These are phyloP conservation scores for Balakata baccata DNA, from an alignment of 345 rosid species.

Conservation along the genomic window DNA sequence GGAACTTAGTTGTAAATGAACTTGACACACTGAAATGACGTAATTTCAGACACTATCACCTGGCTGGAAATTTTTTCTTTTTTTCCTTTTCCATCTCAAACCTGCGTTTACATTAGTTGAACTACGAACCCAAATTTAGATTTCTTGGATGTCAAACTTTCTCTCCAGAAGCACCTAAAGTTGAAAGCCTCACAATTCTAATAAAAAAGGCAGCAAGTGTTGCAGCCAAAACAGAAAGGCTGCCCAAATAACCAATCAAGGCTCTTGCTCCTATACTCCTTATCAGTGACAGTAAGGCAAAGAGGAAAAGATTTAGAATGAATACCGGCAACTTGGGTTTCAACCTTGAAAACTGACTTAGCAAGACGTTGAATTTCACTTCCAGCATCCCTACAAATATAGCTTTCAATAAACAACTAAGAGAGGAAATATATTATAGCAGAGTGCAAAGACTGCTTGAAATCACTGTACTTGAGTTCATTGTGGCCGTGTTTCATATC, in stretches of 20 bases:
- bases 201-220: neutral
- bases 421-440: neutral
- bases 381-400: constrained; percentile 64
- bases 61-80: neutral
- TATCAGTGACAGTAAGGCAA: neutral
- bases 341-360: constrained; percentile 72
- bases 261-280: neutral
- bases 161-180: neutral
- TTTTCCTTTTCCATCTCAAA: neutral
- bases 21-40: neutral
- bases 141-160: neutral
- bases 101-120: neutral
- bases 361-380: constrained; percentile 59
- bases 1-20: neutral
- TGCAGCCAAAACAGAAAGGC: neutral
- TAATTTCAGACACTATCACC: neutral
- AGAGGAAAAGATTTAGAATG: constrained; percentile 1
- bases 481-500: constrained; percentile 73
- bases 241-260: neutral
- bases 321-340: constrained; percentile 71
- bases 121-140: neutral
- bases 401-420: constrained; percentile 12
- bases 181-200: neutral
- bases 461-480: constrained; percentile 58
- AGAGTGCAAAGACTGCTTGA: neutral